Base-by-base conservation (phyloP, 1,284 basidiomycete genomes). In the Trichosporon sp. region DNA sequence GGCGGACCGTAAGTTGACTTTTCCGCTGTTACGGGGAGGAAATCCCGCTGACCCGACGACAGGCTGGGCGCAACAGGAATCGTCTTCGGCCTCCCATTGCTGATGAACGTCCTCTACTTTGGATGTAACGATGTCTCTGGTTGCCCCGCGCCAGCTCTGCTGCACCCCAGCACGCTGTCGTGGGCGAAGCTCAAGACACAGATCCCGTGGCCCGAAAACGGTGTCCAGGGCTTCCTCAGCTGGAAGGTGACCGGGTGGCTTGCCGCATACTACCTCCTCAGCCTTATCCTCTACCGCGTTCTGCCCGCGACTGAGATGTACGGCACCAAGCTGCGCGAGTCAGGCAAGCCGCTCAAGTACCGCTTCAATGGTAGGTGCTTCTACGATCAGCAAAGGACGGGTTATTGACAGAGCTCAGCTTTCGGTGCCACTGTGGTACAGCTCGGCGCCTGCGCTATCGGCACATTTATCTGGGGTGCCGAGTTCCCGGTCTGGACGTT, bases 271-370 rank as follows among this genome's bases (percentile, higher is more conserved):
- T 67, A 67, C 21, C 2, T 63, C 5, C 60, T 67, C 29, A 67
- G 66, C 12, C 66, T 67, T 1, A n/a, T 67, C 5, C 60, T 67
- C 1, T 63, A 67, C 60, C 66, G 66, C 23, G 44, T 67, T 23
- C 66, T 67, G 18, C 66, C 66, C 21, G 66, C 66, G 18, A 58
- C 44, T 5, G 66, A 63, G 18, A 29, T 38, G 27, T 31, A 35
- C 6, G 66, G 66, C n/a, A 67, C 66, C 29, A 67, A 67, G 60
- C 60, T 67, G n/a, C 66, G 60, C 60, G 66, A 63, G 66, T 67
- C 66, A 2, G 66, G 66, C 12, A 62, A 67, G 31, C 42, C 66
- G 21, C 66, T 67, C 66, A 67, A 51, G 42, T 67, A 67, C 23
- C 58, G 66, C 11, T 67, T 67, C 44, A 67, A 67, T 27, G 58